These are phyloP conservation scores for Alternaria ethzedia DNA, from an alignment of 2,329 filamentous ascomycete species.

Conservation along the genomic window DNA sequence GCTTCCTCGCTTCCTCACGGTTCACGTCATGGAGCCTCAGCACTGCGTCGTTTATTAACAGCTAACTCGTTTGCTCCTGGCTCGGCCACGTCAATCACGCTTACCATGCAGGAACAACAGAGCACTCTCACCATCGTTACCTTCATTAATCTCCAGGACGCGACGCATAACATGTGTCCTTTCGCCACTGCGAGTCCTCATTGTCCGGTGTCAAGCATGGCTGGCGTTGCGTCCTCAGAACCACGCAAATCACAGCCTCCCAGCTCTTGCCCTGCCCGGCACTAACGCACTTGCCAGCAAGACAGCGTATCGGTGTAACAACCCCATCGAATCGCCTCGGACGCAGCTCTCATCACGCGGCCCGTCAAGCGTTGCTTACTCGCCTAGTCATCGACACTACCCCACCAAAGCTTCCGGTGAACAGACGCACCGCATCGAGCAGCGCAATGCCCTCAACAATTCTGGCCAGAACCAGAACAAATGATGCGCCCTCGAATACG, in stretches of 20 bases:
- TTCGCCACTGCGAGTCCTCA: slow-evolving; percentile 30
- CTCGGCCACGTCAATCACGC: slow-evolving; percentile 45
- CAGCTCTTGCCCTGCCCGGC: slow-evolving; percentile 24
- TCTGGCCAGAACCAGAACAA: background rate
- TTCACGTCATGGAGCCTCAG: slow-evolving; percentile 24
- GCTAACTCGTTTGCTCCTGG: slow-evolving; percentile 22
- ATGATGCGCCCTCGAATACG: slow-evolving; percentile 4
- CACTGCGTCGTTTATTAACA: slow-evolving; percentile 10
- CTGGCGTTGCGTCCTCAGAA: slow-evolving; percentile 19
- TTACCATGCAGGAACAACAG: slow-evolving; percentile 47
- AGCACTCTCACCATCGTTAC: slow-evolving; percentile 29
- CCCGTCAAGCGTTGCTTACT: slow-evolving; percentile 29
- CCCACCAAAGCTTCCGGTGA: slow-evolving; percentile 35
- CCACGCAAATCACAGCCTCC: slow-evolving; percentile 32
- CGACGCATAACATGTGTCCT: slow-evolving; percentile 36
- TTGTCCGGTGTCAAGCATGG: slow-evolving; percentile 24
- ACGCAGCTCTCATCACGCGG: slow-evolving; percentile 28
- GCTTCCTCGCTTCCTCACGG: slow-evolving; percentile 12
- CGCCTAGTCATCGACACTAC: slow-evolving; percentile 18
- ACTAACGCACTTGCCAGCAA: slow-evolving; percentile 33
- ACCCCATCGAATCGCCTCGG: slow-evolving; percentile 27
- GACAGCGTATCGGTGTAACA: slow-evolving; percentile 46
- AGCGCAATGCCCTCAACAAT: slow-evolving; percentile 14
- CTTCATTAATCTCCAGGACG: slow-evolving; percentile 35
- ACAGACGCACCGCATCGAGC: slow-evolving; percentile 26